Percentiles rank a stretch among this genome's conserved stretches.
Evolutionary conservation across 2,329 filamentous ascomycete species (phyloP).

Genomic region (Fusarium buharicum): DNA sequence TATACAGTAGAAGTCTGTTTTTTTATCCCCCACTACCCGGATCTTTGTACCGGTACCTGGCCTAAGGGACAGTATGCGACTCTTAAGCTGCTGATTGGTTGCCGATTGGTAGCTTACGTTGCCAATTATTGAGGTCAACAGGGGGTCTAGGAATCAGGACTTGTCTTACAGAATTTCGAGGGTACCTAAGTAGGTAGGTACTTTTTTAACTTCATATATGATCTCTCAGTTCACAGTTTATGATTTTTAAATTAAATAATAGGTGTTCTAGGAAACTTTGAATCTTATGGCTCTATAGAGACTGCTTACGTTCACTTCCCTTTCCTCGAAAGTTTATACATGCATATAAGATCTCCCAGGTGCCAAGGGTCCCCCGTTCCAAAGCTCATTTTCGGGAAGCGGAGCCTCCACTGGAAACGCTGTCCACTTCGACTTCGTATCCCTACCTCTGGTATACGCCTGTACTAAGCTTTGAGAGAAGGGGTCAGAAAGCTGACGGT

Average conservation of each 20-base stretch:
- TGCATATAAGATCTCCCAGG: not conserved
- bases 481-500: slow-evolving; percentile 18
- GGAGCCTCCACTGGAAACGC: slow-evolving; percentile 39
- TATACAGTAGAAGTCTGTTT: too few relatives aligned
- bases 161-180: not conserved
- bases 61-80: slow-evolving; percentile 5
- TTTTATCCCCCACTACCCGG: not conserved
- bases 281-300: not conserved
- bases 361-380: slow-evolving; percentile 7
- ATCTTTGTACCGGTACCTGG: slow-evolving; percentile 8
- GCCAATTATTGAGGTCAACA: not conserved
- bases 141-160: not conserved
- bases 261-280: too few relatives aligned
- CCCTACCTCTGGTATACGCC: slow-evolving; percentile 12
- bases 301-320: not conserved
- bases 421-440: slow-evolving; percentile 39
- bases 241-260: too few relatives aligned
- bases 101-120: slow-evolving; percentile 18
- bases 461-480: slow-evolving; percentile 23
- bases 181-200: not conserved
- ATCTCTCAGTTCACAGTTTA: too few relatives aligned
- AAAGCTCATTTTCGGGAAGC: slow-evolving; percentile 35
- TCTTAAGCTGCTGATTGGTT: slow-evolving; percentile 4
- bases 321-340: too few relatives aligned
- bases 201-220: too few relatives aligned